A percentile compares a stretch with the other conserved stretches of the same genome.
Evolutionary conservation across 768 basidiomycete species (phyloP).

Genomic region (Pisolithus albus): DNA sequence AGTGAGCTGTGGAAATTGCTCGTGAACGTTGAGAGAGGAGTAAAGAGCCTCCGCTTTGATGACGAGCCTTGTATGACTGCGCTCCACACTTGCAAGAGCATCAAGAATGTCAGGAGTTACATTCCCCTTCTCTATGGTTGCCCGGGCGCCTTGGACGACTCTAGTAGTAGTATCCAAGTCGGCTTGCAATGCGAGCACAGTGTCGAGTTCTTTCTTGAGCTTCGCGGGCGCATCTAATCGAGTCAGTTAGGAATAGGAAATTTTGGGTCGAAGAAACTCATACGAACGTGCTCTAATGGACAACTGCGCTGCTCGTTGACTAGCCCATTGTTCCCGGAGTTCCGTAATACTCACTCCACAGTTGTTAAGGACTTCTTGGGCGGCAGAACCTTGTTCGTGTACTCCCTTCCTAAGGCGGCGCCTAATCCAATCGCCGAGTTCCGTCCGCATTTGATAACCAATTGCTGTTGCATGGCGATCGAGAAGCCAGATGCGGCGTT

Average conservation of each 20-base stretch:
- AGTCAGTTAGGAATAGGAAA: conserved; percentile 7
- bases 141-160: conserved; percentile 11
- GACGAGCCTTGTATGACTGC: conserved; percentile 14
- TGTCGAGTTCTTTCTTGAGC: conserved; percentile 25
- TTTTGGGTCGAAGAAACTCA: too few species aligned
- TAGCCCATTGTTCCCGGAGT: conserved; percentile 1
- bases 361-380: neutral
- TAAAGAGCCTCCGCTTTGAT: conserved; percentile 28
- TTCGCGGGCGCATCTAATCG: conserved; percentile 25
- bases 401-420: conserved; percentile 15
- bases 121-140: conserved; percentile 3
- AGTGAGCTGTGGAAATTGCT: conserved; percentile 27
- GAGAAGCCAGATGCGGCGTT: conserved; percentile 27
- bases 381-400: conserved; percentile 2
- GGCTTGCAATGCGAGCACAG: conserved; percentile 25
- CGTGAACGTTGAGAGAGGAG: conserved; percentile 28
- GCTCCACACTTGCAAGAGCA: conserved; percentile 15
- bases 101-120: conserved; percentile 2
- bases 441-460: conserved; percentile 17
- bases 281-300: conserved; percentile 2
- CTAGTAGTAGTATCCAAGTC: conserved; percentile 20
- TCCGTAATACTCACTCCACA: neutral
- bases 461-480: conserved; percentile 28
- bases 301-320: conserved; percentile 1
- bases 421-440: conserved; percentile 30